These are phyloP conservation scores for Oryza coarctata DNA, from an alignment of 176 grass and related monocot genomes.

Conservation along the genomic window DNA sequence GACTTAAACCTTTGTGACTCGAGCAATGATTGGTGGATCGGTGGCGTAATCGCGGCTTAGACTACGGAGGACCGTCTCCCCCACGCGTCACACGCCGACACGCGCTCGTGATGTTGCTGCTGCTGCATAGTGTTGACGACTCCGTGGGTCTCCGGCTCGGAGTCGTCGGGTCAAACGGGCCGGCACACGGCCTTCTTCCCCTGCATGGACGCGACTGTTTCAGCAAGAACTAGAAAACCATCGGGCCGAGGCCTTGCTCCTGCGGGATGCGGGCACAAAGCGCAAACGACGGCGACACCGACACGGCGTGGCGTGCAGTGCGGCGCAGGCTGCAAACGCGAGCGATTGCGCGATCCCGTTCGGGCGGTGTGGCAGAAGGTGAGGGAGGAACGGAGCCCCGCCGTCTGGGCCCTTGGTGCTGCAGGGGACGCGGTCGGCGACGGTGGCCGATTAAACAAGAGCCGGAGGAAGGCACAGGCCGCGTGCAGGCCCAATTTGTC, in stretches of 20 bases:
- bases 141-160: background rate
- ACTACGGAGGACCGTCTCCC: background rate
- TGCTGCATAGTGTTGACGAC: background rate
- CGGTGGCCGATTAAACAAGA: too few species aligned
- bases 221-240: background rate
- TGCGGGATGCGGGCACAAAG: too few species aligned
- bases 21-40: background rate
- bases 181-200: too few species aligned
- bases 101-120: background rate
- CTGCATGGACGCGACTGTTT: background rate
- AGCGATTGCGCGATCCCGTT: too few species aligned
- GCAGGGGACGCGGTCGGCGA: background rate
- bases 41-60: background rate
- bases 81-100: background rate
- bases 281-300: too few species aligned
- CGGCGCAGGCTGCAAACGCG: too few species aligned
- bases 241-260: too few species aligned
- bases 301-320: too few species aligned
- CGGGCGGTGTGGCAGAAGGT: background rate
- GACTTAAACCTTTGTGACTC: background rate
- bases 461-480: background rate
- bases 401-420: background rate
- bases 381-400: background rate
- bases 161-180: background rate
- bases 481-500: background rate